phyloP scores from a whole-genome alignment of 129 eudicot genomes.

The Mikania micrantha region DNA sequence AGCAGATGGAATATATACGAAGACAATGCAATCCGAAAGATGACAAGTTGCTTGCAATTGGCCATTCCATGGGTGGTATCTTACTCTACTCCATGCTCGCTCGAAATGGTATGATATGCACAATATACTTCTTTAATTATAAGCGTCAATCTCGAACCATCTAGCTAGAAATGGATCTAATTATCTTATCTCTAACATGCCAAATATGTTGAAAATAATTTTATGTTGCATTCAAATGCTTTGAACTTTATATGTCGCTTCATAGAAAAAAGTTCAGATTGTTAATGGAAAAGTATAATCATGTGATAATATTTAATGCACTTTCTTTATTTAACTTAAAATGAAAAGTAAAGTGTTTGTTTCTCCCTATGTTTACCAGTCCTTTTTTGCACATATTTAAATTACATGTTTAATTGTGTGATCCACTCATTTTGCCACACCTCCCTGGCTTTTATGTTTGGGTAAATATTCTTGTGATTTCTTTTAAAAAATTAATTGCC shows the following conservation, averaged over 20 bases:
- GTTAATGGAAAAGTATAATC: neutral
- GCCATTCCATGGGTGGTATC: constrained; percentile 90
- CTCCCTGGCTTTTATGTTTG: neutral
- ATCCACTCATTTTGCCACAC: neutral
- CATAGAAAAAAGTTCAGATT: neutral
- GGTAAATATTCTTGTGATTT: neutral
- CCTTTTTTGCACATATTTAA: neutral
- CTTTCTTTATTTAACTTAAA: neutral
- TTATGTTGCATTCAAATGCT: neutral
- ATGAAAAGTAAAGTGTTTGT: neutral
- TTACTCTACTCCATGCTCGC: constrained; percentile 67
- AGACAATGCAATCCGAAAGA: constrained; percentile 52
- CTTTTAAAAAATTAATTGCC: neutral
- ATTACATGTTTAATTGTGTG: neutral
- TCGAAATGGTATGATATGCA: constrained; percentile 36
- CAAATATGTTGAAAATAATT: neutral
- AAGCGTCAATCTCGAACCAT: neutral
- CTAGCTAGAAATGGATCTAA: neutral
- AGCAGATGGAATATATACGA: constrained; percentile 67
- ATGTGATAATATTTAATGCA: neutral
- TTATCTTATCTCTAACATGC: neutral
- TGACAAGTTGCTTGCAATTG: constrained; percentile 75
- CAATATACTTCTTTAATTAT: neutral
- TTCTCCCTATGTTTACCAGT: neutral
- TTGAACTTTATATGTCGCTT: neutral